Base-by-base conservation (phyloP, 2,329 filamentous ascomycete genomes). In the Penicillium sp. region DNA sequence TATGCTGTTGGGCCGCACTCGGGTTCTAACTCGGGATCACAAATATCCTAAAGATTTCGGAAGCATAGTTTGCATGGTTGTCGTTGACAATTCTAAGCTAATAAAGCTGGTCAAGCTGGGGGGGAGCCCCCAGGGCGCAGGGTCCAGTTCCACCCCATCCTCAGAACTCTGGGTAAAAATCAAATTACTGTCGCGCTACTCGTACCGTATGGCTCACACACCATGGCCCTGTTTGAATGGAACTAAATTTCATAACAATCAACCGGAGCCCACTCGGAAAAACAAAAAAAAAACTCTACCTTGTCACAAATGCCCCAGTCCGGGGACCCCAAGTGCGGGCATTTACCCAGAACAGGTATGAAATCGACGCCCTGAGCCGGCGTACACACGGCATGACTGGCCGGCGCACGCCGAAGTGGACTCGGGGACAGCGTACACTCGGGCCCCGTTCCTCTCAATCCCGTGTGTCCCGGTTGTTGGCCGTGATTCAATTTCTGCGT, bases 271-370 rank as follows among this genome's bases (percentile, higher is more conserved):
- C 58, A 59, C 56, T 53, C 47, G 15, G 12, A 36, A 24, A n/a
- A 36, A 24, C 24, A 41, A 39, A 42, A 38, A 41, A 39, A 42
- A 38, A 16, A 39, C 28, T 23, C 38, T 45, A 16, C 42, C 31
- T 29, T 23, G 23, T 12, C 28, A 29, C 28, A 48, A 36, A 18
- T 36, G 33, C 15, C 15, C 38, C 55, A 61, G 54, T 59, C 58
- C 54, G 58, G 58, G 58, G 47, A 42, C 56, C 56, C 58, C 54
- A 41, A 55, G 36, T 45, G 42, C 56, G 58, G 57, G 28, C 48
- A 52, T 52, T 54, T 59, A 51, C 29, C 58, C 54, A 53, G 58
- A 58, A 61, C 36, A 38, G 52, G 56, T 49, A 47, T 21, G 38
- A 7, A 12, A 47, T 12, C 28, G 31, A 53, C 51, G 47, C 42